Conservation (phyloP, 1,284 basidiomycete species). For the Pholiota adiposa region DNA sequence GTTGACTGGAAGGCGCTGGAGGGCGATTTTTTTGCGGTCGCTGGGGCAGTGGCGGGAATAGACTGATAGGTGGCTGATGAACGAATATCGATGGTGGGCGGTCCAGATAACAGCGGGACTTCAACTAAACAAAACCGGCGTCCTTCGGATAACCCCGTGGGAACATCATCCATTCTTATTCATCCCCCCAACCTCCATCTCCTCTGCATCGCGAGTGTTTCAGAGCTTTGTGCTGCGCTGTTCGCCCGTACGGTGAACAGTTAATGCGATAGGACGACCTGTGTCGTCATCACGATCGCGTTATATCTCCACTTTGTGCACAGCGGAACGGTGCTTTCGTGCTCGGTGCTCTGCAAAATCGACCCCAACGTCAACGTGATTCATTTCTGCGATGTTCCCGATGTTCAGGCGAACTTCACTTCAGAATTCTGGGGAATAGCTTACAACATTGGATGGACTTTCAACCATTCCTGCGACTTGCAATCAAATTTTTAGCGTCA, state of each 20-base stretch:
- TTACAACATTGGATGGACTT: too few species aligned
- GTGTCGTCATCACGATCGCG: too few species aligned
- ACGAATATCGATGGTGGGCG: slow-evolving; percentile 48
- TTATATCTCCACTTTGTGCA: too few species aligned
- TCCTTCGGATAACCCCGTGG: slow-evolving; percentile 41
- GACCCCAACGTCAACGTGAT: too few species aligned
- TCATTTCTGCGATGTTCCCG: too few species aligned
- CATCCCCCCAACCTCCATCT: background rate
- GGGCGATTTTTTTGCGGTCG: slow-evolving; percentile 15
- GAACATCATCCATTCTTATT: slow-evolving; percentile 29
- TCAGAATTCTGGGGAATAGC: too few species aligned
- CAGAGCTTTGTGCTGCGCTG: background rate
- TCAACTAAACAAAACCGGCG: slow-evolving; percentile 39
- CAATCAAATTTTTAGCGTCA: too few species aligned
- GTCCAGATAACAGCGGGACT: slow-evolving; percentile 44
- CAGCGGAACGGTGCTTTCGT: too few species aligned
- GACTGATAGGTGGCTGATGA: slow-evolving; percentile 20
- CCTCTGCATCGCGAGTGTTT: background rate
- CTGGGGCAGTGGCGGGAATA: slow-evolving; percentile 15
- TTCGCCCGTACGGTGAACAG: background rate
- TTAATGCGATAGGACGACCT: too few species aligned
- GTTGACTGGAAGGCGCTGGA: background rate
- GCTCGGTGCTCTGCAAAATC: too few species aligned
- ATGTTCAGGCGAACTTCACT: too few species aligned
- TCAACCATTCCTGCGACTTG: too few species aligned